Base-by-base conservation (phyloP, 768 basidiomycete genomes). In the Russula emetica region DNA sequence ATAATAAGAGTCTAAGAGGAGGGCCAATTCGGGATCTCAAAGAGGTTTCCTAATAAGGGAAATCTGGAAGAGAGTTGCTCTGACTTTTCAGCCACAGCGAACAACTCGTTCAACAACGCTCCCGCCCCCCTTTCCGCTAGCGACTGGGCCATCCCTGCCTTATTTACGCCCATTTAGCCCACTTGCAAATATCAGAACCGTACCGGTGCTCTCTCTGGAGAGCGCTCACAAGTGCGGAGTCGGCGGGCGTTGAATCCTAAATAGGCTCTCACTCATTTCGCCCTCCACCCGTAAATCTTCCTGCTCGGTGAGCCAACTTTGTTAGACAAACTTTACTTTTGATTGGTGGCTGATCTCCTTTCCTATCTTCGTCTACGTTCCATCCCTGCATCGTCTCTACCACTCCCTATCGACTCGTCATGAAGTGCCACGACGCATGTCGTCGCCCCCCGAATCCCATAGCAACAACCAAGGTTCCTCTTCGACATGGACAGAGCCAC, bases 401-500 rank as follows among this genome's bases (percentile, higher is more conserved):
- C 36, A 36, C 24, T 28, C 40, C 32, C 26, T 24, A n/a, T 47
- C 51, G 63, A 26, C 47, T 55, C 64, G 36, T 34, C 28, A 66
- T 68, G 64, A 32, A 42, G 47, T 44, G 38, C 32, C 52, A 26
- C 40, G 38, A 28, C 60, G 28, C 50, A 67, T 69, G 66, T 68
- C 67, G 3, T 68, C 67, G 5, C 67, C 67, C 42, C 66, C 67
- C 22, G 67, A 68, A 42, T 60, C 63, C 32, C 63, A 64, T 61
- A 49, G 30, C 55, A 66, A 60, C 58, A 28, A 24, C 30, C 61
- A 67, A 7, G 30, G 68, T 64, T 67, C 78, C 10, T 64, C 80
- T 0, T 72, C 74, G 32, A 79, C 83, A n/a, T 89, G 87, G 87
- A 85, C 88, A 24, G 90, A 92, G 72, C 93, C 93, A 0, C 94